Base-by-base conservation (phyloP, 805 yeast species). In the Suhomyces canberraensis region DNA sequence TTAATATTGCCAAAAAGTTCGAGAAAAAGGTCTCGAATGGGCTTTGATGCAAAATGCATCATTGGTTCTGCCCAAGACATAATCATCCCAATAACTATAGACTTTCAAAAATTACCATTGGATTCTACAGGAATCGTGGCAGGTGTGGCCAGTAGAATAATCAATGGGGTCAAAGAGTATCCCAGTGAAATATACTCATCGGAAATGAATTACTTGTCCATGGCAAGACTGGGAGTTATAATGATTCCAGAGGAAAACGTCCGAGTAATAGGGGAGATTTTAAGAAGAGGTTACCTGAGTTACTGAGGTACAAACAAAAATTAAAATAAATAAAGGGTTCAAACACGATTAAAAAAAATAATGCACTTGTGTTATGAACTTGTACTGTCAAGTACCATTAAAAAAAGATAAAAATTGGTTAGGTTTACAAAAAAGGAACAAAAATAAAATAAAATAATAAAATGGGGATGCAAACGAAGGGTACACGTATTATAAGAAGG, bases 41-140 rank as follows among this genome's bases (percentile, higher is more conserved):
- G 73, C 3, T 73, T 69, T 43, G 58, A 63, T 15, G 53, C 62
- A 2, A 60, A 58, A 18, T 54, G 60, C 31, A 61, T 79, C 29
- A 67, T 77, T 36, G 85, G 86, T 0, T 75, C 83, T 3, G 58
- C 71, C 14, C 73, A 71, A 44, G 86, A 81, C 48, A 61, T 63
- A 25, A 69, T 79, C 33, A 61, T 71, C n/a, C 85, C 86, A 0
- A 60, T 79, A 4, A 61, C 71, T 1, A 70, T 81, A 15, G 79
- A 80, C 50, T 65, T 80, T 40, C 60, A 69, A 11, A 57, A 60
- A 19, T 51, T 80, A 16, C 85, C 85, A 0, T 55, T 75, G 13
- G 80, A 80, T 52, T 64, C 78, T 6, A 77, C 79, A 16, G 87
- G 87, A 27, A 78, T 81, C 33, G 84, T 79, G 2, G 79, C 84